A percentile compares a stretch with the other conserved stretches of the same genome.
phyloP scores from a whole-genome alignment of 1,284 basidiomycete species.

The Somion occarium region DNA sequence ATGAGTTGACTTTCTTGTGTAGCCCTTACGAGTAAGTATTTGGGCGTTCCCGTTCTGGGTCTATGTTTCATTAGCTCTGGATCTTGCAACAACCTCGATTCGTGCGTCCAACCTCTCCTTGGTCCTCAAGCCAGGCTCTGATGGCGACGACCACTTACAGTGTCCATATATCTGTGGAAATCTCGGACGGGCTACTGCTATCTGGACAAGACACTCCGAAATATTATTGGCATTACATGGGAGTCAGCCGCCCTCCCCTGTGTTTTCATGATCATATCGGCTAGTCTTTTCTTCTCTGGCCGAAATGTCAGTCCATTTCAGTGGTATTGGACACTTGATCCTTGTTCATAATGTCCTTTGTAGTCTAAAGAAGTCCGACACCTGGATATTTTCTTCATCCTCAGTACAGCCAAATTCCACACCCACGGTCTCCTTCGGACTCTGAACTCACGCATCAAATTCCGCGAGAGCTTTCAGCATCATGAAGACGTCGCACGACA shows the following conservation, averaged over 20 bases:
- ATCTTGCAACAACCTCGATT: slow-evolving; percentile 36
- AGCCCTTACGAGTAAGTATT: slow-evolving; percentile 32
- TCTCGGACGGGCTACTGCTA: slow-evolving; percentile 38
- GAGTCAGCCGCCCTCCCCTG: slow-evolving; percentile 44
- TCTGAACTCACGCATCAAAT: slow-evolving; percentile 37
- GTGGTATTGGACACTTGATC: not conserved
- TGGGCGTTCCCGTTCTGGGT: slow-evolving; percentile 24
- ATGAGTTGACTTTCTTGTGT: not conserved
- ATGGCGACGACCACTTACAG: slow-evolving; percentile 21
- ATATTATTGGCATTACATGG: slow-evolving; percentile 42
- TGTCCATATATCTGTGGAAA: slow-evolving; percentile 37
- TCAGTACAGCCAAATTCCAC: slow-evolving; percentile 48
- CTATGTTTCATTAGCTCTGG: slow-evolving; percentile 30
- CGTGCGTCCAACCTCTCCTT: slow-evolving; percentile 27
- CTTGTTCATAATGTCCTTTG: not conserved
- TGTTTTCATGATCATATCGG: slow-evolving; percentile 38
- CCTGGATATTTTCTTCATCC: slow-evolving; percentile 42
- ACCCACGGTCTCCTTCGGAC: slow-evolving; percentile 42
- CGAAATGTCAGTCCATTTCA: slow-evolving; percentile 26
- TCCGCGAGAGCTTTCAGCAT: slow-evolving; percentile 37
- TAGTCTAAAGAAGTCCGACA: slow-evolving; percentile 27
- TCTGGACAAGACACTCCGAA: slow-evolving; percentile 37
- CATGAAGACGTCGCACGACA: slow-evolving; percentile 32
- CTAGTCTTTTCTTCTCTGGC: slow-evolving; percentile 33
- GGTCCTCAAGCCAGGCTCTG: not conserved